Evolutionary conservation across 1,139 yeast species (phyloP).

Genomic region (Saccharomyces hybrid): DNA sequence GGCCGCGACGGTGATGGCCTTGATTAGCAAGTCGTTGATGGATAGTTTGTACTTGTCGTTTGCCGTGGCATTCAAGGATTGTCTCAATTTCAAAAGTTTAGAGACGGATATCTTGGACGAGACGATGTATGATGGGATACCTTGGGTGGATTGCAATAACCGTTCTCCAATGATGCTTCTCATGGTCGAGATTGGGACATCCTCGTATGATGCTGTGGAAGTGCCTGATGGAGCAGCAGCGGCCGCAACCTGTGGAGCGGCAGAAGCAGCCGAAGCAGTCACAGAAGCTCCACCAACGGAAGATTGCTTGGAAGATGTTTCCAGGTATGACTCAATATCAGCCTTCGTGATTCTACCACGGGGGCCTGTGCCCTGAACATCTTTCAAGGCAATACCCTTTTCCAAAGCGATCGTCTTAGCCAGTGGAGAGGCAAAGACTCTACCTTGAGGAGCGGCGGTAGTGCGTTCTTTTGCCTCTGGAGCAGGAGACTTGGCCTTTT

Average conservation of each 20-base stretch:
- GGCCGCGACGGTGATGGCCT: conserved; percentile 88
- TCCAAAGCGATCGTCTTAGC: conserved; percentile 93
- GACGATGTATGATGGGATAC: conserved; percentile 87
- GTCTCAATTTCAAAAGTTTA: conserved; percentile 86
- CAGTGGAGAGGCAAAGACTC: conserved; percentile 90
- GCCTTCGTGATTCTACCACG: conserved; percentile 86
- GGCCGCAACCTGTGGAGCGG: no score
- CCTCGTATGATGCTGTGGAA: conserved; percentile 57
- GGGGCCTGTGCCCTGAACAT: conserved; percentile 89
- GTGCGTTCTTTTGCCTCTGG: conserved; percentile 6
- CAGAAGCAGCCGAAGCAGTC: no score
- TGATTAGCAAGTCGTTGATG: conserved; percentile 87
- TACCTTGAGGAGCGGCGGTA: conserved; percentile 40
- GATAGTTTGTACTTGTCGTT: conserved; percentile 88
- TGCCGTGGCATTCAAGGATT: conserved; percentile 76
- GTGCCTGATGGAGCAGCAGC: conserved; percentile 48
- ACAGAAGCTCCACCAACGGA: no score
- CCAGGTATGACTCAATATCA: conserved; percentile 70
- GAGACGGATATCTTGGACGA: conserved; percentile 80
- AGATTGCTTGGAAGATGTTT: conserved; percentile 23
- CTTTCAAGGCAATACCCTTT: conserved; percentile 80
- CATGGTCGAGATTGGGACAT: conserved; percentile 83
- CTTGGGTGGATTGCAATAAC: conserved; percentile 75
- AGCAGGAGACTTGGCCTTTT: background rate
- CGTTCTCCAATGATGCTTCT: conserved; percentile 91